Base-by-base conservation (phyloP, 2,329 filamentous ascomycete species). In the Hyphodiscus sp. region DNA sequence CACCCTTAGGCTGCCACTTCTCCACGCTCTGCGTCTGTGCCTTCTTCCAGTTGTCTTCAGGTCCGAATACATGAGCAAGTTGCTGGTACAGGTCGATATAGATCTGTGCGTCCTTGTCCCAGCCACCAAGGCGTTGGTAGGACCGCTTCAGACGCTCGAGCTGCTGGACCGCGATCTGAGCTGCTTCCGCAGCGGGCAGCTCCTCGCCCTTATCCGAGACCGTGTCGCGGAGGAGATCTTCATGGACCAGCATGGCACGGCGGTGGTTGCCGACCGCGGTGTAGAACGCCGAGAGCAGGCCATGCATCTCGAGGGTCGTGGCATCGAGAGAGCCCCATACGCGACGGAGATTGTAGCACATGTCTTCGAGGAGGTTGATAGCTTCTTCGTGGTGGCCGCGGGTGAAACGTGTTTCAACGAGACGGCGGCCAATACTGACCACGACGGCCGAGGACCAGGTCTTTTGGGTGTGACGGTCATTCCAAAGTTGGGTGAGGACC, bases 91-190 rank as follows among this genome's bases (percentile, higher is more conserved):
- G 46, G 47, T 60, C 54, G 1, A 55, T 9, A 45, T 61, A 61
- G 3, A 54, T 45, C 26, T 55, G 49, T 10, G 30, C 41, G n/a
- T 58, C 50, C 43, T 61, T 56, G 30, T 60, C 61, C 71, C 72
- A 76, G 19, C 62, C 60, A 10, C 71, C 73, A 8, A 70, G 62
- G 46, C 73, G 70, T 64, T 73, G 72, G 59, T 70, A 74, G 3
- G 71, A 67, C 6, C 71, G 62, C 61, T 72, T 62, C 47, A 71
- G 54, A 9, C 70, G 56, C 20, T 68, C 64, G 6, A 75, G 50
- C 45, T 74, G 71, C 20, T 48, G 47, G 19, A 58, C 33, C 1
- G 54, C 54, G 16, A 61, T 55, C 8, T 64, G 63, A 51, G 69
- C 66, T 33, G 70, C 63, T 42, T 68, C 60, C 20, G 58, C 18